Base-by-base conservation (phyloP, 768 basidiomycete species). In the Xerocomellus intermedius region DNA sequence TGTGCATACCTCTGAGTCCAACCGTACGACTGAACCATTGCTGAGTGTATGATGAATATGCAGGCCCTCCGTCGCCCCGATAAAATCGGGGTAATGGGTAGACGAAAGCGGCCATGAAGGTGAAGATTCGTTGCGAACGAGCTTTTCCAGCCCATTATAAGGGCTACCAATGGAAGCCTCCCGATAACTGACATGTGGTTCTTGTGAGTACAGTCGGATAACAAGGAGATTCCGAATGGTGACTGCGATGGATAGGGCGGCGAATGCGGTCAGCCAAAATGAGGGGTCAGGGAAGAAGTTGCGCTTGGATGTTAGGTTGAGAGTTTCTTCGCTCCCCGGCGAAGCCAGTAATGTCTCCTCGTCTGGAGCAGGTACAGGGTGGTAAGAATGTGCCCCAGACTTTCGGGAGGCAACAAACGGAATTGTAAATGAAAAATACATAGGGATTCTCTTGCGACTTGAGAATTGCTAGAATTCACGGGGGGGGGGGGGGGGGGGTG, bases 61-160 rank as follows among this genome's bases (percentile, higher is more conserved):
- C 5, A 39, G 3, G 4, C 39, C 58, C 16, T 61, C 61, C 7
- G 57, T 61, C 2, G 57, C 46, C 19, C 55, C 63, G 6, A 65
- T 14, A 37, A 68, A 67, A 50, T 68, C 64, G 4, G 61, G 61
- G n/a, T 59, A 50, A 52, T 57, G 56, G 13, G 14, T 63, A n/a
- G 63, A 61, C 5, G 55, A 55, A 35, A 67, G 56, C 6, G 66
- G 66, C 67, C 66, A 67, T 16, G 50, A 66, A 16, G 64, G 64
- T 5, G 66, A 68, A n/a, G 67, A 66, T 21, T 54, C 57, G n/a
- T 67, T 67, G 14, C 66, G 64, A 17, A 52, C n/a, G 7, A 67
- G 49, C 43, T 44, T 66, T 36, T 63, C 66, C 24, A 68, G 36
- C 7, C 66, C 66, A 8, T 51, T 63, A 39, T 67, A 67, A 21